Percentiles rank a stretch among this genome's conserved stretches.
phyloP scores from a whole-genome alignment of 345 rosid species.

The Lepidium sativum region DNA sequence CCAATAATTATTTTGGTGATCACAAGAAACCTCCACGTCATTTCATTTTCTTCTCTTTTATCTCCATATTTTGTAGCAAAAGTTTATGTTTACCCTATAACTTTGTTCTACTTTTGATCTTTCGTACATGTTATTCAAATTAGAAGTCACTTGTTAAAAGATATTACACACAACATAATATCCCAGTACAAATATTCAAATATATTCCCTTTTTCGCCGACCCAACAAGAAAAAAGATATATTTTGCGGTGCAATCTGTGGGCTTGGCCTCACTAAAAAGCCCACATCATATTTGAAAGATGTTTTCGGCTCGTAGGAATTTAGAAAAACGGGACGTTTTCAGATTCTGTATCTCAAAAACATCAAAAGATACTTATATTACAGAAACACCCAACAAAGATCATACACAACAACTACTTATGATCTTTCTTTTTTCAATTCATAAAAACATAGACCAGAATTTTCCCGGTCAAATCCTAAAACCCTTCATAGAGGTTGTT shows the following conservation, averaged over 20 bases:
- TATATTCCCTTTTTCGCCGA: not conserved
- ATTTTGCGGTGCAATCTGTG: not conserved
- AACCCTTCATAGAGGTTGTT: slow-evolving; percentile 61
- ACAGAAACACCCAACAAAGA: slow-evolving; percentile 17
- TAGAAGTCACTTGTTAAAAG: too few relatives aligned
- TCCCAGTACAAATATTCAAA: too few relatives aligned
- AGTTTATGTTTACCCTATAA: too few relatives aligned
- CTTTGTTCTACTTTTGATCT: too few relatives aligned
- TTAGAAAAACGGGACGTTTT: not conserved
- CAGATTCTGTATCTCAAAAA: not conserved
- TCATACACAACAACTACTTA: not conserved
- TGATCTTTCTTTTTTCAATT: slow-evolving; percentile 9
- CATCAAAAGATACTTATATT: slow-evolving; percentile 17
- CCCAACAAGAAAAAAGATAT: not conserved
- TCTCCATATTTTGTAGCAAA: too few relatives aligned
- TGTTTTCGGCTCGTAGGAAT: not conserved
- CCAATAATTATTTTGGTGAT: too few relatives aligned
- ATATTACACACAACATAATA: too few relatives aligned
- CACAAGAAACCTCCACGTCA: too few relatives aligned
- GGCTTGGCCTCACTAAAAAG: not conserved
- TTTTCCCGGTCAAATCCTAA: slow-evolving; percentile 12
- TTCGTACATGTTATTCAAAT: too few relatives aligned
- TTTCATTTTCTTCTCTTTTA: too few relatives aligned
- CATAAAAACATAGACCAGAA: slow-evolving; percentile 12
- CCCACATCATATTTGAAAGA: not conserved